A percentile compares a stretch with the other conserved stretches of the same genome.
phyloP scores from a whole-genome alignment of 768 basidiomycete species.

The Tricholoma sp. region DNA sequence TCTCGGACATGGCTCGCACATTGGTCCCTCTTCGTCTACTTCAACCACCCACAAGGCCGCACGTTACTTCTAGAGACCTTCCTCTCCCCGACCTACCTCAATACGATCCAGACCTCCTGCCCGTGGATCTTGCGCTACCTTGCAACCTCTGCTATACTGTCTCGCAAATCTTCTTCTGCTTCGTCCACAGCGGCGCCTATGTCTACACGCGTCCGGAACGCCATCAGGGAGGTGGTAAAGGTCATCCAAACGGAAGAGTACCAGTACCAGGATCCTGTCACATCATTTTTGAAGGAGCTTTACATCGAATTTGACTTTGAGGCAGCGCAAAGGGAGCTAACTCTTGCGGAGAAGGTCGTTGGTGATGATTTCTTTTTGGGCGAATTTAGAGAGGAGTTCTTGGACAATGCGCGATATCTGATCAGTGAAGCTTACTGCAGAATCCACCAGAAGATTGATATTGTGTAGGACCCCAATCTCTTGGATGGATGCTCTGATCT shows the following conservation, averaged over 20 bases:
- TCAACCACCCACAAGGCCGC: constrained; percentile 90
- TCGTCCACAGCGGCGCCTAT: constrained; percentile 36
- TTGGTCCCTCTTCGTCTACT: constrained; percentile 98
- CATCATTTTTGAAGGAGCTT: constrained; percentile 87
- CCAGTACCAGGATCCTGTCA: constrained; percentile 82
- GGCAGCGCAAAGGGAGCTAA: constrained; percentile 81
- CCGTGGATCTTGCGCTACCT: constrained; percentile 96
- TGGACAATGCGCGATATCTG: constrained; percentile 94
- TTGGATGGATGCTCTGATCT: not conserved
- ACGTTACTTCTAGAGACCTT: constrained; percentile 93
- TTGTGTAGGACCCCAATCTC: constrained; percentile 45
- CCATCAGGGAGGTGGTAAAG: constrained; percentile 51
- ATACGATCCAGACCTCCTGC: constrained; percentile 94
- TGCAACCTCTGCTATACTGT: constrained; percentile 87
- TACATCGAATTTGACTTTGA: constrained; percentile 97
- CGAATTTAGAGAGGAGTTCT: constrained; percentile 87
- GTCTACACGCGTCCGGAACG: constrained; percentile 76
- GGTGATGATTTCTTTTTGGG: constrained; percentile 91
- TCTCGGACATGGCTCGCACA: constrained; percentile 95
- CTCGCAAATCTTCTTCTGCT: constrained; percentile 66
- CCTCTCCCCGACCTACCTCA: constrained; percentile 94
- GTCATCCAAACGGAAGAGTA: constrained; percentile 68
- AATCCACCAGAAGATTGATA: constrained; percentile 92
- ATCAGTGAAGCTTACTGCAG: constrained; percentile 97
- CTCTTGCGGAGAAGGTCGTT: constrained; percentile 75